Base-by-base conservation (phyloP, 1,139 yeast species). In the Taphrina betulina region DNA sequence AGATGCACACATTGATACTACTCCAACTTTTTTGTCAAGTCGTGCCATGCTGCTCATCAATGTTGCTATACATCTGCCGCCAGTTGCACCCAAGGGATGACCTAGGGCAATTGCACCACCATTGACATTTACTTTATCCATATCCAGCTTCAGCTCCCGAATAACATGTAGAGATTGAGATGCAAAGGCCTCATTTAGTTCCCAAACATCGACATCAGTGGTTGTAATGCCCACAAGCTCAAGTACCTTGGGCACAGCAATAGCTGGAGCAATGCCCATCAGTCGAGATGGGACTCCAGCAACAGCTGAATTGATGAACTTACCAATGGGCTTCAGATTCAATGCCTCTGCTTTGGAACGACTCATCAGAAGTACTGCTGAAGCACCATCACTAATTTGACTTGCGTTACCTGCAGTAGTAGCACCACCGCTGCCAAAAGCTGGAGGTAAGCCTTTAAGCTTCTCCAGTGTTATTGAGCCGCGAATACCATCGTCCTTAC, bases 31-130 rank as follows among this genome's bases (percentile, higher is more conserved):
- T 66, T 92, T 95, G 50, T 78, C 73, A 22, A 72, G 66, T 55
- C 72, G 66, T 71, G 83, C 74, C 67, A 90, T 77, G 72, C 87
- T 90, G 67, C 92, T 78, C 68, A 90, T 72, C 61, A 90, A 74
- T 5, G 96, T 90, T 48, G 96, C 90, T 59, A 87, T 78, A 73
- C 89, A 96, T 73, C 97, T 83, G 22, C 96, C 90, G 68, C 97
- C 96, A 42, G 96, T 90, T 66, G 90, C 83, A 60, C 96, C 97
- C 65, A 90, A 78, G 22, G 97, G 97, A 71, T 90, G 96, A 43
- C 97, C 97, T 62, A 90, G 71, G 19, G 96, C 96, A 67, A 90
- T 89, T 58, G 96, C 96, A 68, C 96, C 96, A 68, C 97, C 96
- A 68, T 84, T 81, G 61, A 90, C 87, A 74, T 90, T 90, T 65